Conservation (phyloP, 1,284 basidiomycete genomes). For the Austropuccinia psidii region DNA sequence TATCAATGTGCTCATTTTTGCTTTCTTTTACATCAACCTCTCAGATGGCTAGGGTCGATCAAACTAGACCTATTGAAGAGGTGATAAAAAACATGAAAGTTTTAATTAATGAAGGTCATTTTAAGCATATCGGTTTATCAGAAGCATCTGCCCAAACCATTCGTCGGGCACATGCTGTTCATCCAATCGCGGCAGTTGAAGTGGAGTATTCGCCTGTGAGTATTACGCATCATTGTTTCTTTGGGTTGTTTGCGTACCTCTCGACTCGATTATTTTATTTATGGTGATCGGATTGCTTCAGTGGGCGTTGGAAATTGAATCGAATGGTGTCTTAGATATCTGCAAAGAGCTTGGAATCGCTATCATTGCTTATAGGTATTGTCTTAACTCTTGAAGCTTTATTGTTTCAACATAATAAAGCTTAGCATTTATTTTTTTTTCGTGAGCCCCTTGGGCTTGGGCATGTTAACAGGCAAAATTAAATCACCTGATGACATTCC, state of each 20-base stretch:
- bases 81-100: constrained; percentile 41
- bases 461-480: constrained; percentile 48
- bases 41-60: constrained; percentile 34
- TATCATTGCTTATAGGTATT: constrained; percentile 47
- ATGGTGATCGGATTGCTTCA: neutral
- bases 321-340: constrained; percentile 48
- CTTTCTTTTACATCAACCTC: constrained; percentile 13
- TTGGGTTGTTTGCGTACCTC: neutral
- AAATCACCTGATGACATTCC: constrained; percentile 43
- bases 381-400: neutral
- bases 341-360: constrained; percentile 48
- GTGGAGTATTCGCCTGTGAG: constrained; percentile 40
- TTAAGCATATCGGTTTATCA: constrained; percentile 44
- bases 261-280: neutral
- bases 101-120: constrained; percentile 43
- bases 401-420: no score
- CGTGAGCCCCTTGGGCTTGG: constrained; percentile 49
- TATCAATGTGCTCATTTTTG: neutral
- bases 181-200: constrained; percentile 42
- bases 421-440: no score
- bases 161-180: constrained; percentile 40
- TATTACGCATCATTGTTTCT: neutral
- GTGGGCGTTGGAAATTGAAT: constrained; percentile 46
- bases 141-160: constrained; percentile 43
- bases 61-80: constrained; percentile 26